Evolutionary conservation across 2,329 filamentous ascomycete species (phyloP).

Genomic region (Parastagonospora nodorum): DNA sequence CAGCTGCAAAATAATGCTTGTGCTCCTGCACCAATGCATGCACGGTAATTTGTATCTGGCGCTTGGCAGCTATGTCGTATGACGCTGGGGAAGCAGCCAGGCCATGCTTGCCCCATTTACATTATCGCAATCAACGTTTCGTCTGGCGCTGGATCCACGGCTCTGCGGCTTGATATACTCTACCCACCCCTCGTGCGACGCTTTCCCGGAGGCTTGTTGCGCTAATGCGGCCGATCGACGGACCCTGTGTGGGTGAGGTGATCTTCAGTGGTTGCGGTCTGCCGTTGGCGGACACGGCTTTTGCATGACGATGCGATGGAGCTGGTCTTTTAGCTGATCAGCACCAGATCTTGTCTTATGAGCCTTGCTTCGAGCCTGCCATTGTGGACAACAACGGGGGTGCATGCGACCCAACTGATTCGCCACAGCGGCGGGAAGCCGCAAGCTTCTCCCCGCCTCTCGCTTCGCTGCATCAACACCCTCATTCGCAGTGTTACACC

Average conservation of each 20-base stretch:
- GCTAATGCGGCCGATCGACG: constrained; percentile 37
- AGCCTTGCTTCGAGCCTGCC: background rate
- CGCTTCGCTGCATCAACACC: background rate
- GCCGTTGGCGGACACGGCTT: constrained; percentile 27
- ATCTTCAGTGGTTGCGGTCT: background rate
- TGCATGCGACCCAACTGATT: background rate
- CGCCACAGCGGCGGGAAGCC: background rate
- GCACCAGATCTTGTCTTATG: background rate
- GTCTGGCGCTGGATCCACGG: constrained; percentile 29
- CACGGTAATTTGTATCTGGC: constrained; percentile 23
- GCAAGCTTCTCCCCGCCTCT: background rate
- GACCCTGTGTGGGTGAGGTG: constrained; percentile 17
- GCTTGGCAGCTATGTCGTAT: constrained; percentile 12
- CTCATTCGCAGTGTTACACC: background rate
- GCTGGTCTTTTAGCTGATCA: constrained; percentile 15
- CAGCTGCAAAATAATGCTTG: constrained; percentile 22
- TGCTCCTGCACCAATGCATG: constrained; percentile 22
- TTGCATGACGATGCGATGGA: constrained; percentile 17
- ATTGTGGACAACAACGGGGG: background rate
- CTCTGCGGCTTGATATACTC: constrained; percentile 17
- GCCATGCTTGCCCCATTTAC: constrained; percentile 12
- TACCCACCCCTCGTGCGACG: constrained; percentile 15
- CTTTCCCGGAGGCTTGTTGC: constrained; percentile 26
- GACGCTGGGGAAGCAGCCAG: constrained; percentile 15
- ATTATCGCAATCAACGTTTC: constrained; percentile 33